Percentiles rank a stretch among this genome's conserved stretches.
Evolutionary conservation across 2,329 filamentous ascomycete species (phyloP).

Genomic region (Aspergillus novoparasiticus): DNA sequence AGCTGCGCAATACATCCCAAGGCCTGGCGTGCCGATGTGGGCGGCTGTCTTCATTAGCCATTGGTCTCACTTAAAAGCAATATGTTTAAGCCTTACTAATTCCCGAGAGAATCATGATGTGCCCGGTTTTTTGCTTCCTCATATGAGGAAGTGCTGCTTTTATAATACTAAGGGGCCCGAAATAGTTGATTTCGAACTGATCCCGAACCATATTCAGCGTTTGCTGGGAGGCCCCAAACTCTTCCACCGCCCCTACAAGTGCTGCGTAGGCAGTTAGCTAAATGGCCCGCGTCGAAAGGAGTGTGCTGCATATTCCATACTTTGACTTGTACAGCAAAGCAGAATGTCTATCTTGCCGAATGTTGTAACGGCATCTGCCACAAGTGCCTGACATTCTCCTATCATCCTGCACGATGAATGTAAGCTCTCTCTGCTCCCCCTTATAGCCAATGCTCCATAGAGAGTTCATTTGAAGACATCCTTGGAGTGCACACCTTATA

Average conservation of each 20-base stretch:
- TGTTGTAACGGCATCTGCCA: slow-evolving; percentile 80
- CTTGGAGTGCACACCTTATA: slow-evolving; percentile 46
- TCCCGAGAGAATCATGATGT: slow-evolving; percentile 86
- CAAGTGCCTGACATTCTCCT: slow-evolving; percentile 77
- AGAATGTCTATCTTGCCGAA: slow-evolving; percentile 90
- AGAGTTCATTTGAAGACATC: background rate
- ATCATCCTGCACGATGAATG: slow-evolving; percentile 49
- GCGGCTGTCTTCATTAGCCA: slow-evolving; percentile 56
- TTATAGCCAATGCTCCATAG: background rate
- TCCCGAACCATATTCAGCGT: slow-evolving; percentile 80
- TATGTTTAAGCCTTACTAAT: slow-evolving; percentile 57
- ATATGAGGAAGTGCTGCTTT: slow-evolving; percentile 82
- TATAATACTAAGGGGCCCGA: slow-evolving; percentile 94
- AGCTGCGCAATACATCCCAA: slow-evolving; percentile 87
- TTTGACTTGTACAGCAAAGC: slow-evolving; percentile 85
- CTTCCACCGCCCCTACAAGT: slow-evolving; percentile 87
- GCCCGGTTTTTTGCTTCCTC: slow-evolving; percentile 77
- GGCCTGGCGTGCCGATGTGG: slow-evolving; percentile 87
- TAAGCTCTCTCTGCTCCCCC: slow-evolving; percentile 15
- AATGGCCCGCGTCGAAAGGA: background rate
- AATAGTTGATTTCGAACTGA: slow-evolving; percentile 94
- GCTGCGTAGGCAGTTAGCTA: slow-evolving; percentile 51
- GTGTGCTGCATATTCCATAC: slow-evolving; percentile 46
- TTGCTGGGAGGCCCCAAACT: slow-evolving; percentile 72
- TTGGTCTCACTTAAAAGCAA: background rate